phyloP scores from a whole-genome alignment of 1,284 basidiomycete genomes.

The Ceraceosorus guamensis region DNA sequence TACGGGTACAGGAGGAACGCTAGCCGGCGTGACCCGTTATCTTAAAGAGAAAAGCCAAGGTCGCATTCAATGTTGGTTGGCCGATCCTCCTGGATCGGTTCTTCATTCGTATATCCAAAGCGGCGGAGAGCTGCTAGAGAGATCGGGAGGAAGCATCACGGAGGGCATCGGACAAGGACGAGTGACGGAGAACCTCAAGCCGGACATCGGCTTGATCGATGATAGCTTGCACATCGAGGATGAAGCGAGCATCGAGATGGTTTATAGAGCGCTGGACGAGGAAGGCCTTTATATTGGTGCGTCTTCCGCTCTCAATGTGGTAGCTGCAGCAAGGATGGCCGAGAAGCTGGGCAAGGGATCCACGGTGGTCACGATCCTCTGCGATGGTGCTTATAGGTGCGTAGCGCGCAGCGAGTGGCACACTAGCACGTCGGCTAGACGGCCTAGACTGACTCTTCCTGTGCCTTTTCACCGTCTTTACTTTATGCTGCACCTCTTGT shows the following conservation, averaged over 20 bases:
- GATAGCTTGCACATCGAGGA: conserved; percentile 83
- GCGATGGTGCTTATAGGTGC: conserved; percentile 96
- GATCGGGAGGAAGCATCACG: conserved; percentile 81
- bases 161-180: conserved; percentile 98
- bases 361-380: conserved; percentile 80
- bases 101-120: conserved; percentile 76
- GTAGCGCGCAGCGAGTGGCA: conserved; percentile 54
- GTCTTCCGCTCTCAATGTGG: conserved; percentile 88
- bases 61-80: conserved; percentile 81
- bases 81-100: conserved; percentile 92
- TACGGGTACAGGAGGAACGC: conserved; percentile 90
- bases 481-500: neutral
- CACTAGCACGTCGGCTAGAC: too few species aligned
- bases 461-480: neutral
- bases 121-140: conserved; percentile 65
- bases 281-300: conserved; percentile 97
- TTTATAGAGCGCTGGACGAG: conserved; percentile 83
- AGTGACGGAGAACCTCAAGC: conserved; percentile 85
- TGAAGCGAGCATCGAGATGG: conserved; percentile 81
- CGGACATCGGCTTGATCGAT: conserved; percentile 70
- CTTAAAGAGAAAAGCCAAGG: conserved; percentile 77
- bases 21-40: conserved; percentile 79
- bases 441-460: neutral
- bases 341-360: conserved; percentile 71
- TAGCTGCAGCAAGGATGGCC: conserved; percentile 82